A percentile compares a stretch with the other conserved stretches of the same genome.
Evolutionary conservation across 306 rosid species (phyloP).

Genomic region (barrel medic (Medicago truncatula)): DNA sequence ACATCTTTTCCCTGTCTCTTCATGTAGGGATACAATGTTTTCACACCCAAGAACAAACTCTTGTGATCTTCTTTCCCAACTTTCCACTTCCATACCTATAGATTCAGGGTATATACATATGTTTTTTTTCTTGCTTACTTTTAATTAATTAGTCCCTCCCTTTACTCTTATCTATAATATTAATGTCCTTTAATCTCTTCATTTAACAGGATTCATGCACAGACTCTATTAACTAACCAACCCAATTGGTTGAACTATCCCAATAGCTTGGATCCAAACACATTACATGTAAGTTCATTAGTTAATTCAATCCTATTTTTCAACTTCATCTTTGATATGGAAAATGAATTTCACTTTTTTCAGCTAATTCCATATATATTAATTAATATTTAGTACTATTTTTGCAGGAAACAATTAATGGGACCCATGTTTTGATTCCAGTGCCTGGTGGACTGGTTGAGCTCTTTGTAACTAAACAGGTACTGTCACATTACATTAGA

Average conservation of each 20-base stretch:
- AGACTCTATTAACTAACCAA: conserved; percentile 73
- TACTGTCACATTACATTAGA: conserved; percentile 12
- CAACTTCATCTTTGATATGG: not conserved
- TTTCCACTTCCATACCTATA: conserved; percentile 63
- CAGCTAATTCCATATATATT: not conserved
- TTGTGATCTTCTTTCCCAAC: conserved; percentile 73
- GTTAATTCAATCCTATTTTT: not conserved
- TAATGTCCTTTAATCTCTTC: not conserved
- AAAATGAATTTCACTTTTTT: not conserved
- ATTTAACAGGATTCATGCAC: conserved; percentile 69
- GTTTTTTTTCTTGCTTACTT: not conserved
- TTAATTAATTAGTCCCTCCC: not conserved
- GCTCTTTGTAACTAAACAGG: conserved; percentile 78
- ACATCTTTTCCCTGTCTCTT: conserved; percentile 63
- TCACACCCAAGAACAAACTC: conserved; percentile 68
- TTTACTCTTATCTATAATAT: not conserved
- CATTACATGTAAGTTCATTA: conserved; percentile 54
- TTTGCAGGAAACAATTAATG: conserved; percentile 68
- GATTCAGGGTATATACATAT: conserved; percentile 69
- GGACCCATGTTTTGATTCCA: conserved; percentile 82
- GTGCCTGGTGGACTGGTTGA: conserved; percentile 76
- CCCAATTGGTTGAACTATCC: conserved; percentile 77
- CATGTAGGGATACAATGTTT: conserved; percentile 73
- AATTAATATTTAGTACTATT: not conserved
- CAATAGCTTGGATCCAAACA: conserved; percentile 47